These are phyloP conservation scores for Pyrus hybrid DNA, from an alignment of 331 rosid species.

Conservation along the genomic window DNA sequence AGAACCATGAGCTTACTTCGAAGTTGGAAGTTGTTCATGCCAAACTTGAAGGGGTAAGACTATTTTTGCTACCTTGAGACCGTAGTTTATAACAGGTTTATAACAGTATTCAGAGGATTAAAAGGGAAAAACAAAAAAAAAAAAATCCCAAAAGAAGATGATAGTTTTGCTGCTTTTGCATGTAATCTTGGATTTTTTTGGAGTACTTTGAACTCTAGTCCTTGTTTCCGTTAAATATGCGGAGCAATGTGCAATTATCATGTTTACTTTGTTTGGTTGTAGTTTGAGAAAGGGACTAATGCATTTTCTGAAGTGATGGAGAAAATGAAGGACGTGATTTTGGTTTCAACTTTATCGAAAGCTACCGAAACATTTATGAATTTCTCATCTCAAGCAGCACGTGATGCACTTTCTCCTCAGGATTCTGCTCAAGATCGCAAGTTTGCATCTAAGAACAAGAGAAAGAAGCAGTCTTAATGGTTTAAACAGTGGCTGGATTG, in stretches of 20 bases:
- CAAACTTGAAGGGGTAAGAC: constrained; percentile 62
- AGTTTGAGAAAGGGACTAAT: constrained; percentile 46
- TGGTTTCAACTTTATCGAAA: constrained; percentile 35
- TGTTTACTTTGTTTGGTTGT: constrained; percentile 9
- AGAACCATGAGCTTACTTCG: constrained; percentile 32
- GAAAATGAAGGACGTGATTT: constrained; percentile 42
- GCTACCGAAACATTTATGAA: constrained; percentile 38
- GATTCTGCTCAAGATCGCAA: not conserved
- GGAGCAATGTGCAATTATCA: not conserved
- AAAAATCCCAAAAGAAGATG: too few species aligned
- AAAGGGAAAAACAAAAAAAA: not conserved
- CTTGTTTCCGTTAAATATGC: not conserved
- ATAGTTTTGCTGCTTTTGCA: not conserved
- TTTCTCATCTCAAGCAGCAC: constrained; percentile 28
- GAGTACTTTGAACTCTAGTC: not conserved
- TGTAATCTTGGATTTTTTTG: not conserved
- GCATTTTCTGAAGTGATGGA: constrained; percentile 27
- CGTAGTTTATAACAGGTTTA: not conserved
- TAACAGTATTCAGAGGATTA: not conserved
- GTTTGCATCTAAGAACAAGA: constrained; percentile 20
- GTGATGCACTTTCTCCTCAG: constrained; percentile 11
- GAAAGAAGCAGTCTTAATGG: constrained; percentile 11
- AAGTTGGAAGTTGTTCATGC: constrained; percentile 43
- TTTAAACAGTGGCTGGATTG: not conserved
- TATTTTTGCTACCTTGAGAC: not conserved